Evolutionary conservation across 108 stramenopile species (phyloP).

Genomic region (Schizochytrium sp.): DNA sequence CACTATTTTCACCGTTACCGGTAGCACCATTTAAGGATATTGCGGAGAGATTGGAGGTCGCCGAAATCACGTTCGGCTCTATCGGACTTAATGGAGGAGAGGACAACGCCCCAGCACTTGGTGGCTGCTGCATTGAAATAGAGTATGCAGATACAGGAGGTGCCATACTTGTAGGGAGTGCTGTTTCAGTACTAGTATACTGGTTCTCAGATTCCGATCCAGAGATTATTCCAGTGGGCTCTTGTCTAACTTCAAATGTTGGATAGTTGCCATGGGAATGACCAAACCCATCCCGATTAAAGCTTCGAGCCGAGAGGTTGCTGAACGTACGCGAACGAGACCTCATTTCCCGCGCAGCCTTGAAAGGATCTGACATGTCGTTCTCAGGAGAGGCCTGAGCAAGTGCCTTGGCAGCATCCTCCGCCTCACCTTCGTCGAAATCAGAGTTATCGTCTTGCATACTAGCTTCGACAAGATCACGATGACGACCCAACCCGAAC

Average conservation of each 20-base stretch:
- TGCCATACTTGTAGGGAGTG: background rate
- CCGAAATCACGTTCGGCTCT: too few species aligned
- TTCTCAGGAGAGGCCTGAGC: background rate
- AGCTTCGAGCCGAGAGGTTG: constrained; percentile 13
- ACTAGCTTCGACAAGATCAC: constrained; percentile 40
- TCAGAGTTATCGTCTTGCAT: constrained; percentile 58
- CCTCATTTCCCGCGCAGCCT: constrained; percentile 18
- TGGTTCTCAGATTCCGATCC: background rate
- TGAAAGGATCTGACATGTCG: constrained; percentile 59
- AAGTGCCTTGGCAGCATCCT: background rate
- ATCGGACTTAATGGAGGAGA: too few species aligned
- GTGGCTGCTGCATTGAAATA: too few species aligned
- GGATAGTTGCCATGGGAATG: background rate
- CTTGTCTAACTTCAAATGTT: constrained; percentile 19
- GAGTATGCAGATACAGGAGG: background rate
- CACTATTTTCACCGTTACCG: too few species aligned
- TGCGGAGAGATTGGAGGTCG: too few species aligned
- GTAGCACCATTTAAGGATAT: too few species aligned
- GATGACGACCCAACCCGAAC: constrained; percentile 35
- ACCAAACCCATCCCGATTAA: background rate
- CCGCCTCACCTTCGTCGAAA: constrained; percentile 32
- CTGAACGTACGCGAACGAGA: constrained; percentile 21
- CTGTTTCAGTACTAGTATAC: background rate
- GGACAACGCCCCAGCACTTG: too few species aligned
- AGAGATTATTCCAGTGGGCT: constrained; percentile 20